Conservation (phyloP, 2,329 filamentous ascomycete genomes). For the Trichoderma atrobrunneum region DNA sequence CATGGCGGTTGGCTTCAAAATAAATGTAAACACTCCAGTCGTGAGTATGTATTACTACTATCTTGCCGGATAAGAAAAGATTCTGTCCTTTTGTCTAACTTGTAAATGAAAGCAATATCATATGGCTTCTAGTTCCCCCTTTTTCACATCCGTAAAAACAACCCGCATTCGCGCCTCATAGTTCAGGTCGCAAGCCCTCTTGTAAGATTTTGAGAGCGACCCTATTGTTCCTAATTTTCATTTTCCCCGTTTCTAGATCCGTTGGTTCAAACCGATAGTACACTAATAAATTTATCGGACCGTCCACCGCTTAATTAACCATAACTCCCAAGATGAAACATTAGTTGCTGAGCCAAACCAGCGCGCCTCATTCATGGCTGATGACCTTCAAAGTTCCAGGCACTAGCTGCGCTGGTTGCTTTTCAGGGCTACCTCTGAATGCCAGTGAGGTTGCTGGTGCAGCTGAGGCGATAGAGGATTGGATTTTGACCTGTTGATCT, state of each 20-base stretch:
- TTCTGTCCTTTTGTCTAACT: not conserved
- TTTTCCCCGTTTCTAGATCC: constrained; percentile 12
- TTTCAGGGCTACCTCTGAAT: constrained; percentile 62
- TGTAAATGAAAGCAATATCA: not conserved
- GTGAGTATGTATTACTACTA: constrained; percentile 7
- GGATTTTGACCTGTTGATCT: constrained; percentile 12
- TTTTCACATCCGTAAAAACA: not conserved
- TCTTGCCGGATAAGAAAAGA: constrained; percentile 5
- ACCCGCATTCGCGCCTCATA: not conserved
- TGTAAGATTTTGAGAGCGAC: not conserved
- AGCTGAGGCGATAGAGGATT: constrained; percentile 32
- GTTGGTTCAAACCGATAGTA: constrained; percentile 12
- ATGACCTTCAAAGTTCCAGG: constrained; percentile 32
- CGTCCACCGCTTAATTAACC: constrained; percentile 9
- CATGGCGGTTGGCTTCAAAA: not conserved
- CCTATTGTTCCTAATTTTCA: not conserved
- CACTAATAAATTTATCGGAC: constrained; percentile 9
- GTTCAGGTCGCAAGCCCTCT: not conserved
- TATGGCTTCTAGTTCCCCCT: not conserved
- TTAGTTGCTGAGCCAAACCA: constrained; percentile 17
- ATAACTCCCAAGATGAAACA: constrained; percentile 17
- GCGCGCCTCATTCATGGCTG: constrained; percentile 28
- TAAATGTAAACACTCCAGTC: not conserved
- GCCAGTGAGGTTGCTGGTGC: constrained; percentile 49
- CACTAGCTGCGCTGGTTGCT: constrained; percentile 36